Evolutionary conservation across 306 rosid species (phyloP).

Genomic region (Vigna nakashimae): DNA sequence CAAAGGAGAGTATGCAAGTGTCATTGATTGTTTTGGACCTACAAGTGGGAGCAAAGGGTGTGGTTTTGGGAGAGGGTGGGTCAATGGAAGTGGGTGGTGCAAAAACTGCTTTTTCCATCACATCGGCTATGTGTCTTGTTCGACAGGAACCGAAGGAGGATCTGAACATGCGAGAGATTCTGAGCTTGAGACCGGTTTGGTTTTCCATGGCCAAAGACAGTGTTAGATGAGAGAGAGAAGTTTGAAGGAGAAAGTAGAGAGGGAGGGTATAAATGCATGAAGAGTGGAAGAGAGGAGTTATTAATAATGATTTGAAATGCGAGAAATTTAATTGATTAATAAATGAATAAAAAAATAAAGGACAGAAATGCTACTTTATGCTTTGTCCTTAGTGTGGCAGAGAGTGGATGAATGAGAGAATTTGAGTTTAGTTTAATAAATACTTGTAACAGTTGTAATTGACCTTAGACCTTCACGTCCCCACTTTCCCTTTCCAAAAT

Average conservation of each 20-base stretch:
- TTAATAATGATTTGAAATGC: constrained; percentile 32
- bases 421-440: constrained; percentile 32
- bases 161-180: constrained; percentile 85
- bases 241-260: constrained; percentile 19
- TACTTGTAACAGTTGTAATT: constrained; percentile 39
- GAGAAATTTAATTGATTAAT: no score
- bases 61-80: constrained; percentile 40
- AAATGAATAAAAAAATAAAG: neutral
- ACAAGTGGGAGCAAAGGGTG: constrained; percentile 58
- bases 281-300: constrained; percentile 38
- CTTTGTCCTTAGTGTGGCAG: constrained; percentile 40
- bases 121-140: constrained; percentile 67
- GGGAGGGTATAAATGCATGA: constrained; percentile 53
- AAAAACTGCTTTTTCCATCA: constrained; percentile 66
- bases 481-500: no score
- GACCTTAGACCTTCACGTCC: constrained; percentile 9
- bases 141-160: constrained; percentile 84
- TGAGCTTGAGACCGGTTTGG: constrained; percentile 66
- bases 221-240: constrained; percentile 4
- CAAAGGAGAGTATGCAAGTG: constrained; percentile 47
- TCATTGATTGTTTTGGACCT: constrained; percentile 46
- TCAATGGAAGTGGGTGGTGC: constrained; percentile 39
- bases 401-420: constrained; percentile 38
- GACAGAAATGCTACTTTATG: constrained; percentile 45
- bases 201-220: constrained; percentile 61